A percentile compares a stretch with the other conserved stretches of the same genome.
Evolutionary conservation across 768 basidiomycete species (phyloP).

Genomic region (Tulasnella sp.): DNA sequence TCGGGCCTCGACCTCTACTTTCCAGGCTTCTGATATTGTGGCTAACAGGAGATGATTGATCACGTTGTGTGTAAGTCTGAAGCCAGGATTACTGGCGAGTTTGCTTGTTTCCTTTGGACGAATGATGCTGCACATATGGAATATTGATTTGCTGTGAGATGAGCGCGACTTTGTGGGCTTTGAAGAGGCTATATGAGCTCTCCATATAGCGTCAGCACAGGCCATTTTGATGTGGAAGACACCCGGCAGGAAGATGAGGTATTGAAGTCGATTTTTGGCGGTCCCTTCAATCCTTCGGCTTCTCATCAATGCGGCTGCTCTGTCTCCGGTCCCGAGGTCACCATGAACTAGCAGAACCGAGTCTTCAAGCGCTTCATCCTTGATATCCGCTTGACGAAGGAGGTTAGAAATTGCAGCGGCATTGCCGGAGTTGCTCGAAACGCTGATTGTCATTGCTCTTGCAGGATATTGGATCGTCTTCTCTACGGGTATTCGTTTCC

Average conservation of each 20-base stretch:
- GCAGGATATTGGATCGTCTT: not conserved
- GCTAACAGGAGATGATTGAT: no score
- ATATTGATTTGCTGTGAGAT: no score
- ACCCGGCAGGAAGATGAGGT: slow-evolving; percentile 26
- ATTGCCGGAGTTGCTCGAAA: not conserved
- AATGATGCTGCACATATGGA: no score
- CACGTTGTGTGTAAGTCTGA: no score
- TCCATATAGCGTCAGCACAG: slow-evolving; percentile 20
- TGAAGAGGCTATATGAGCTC: no score
- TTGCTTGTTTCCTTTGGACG: no score
- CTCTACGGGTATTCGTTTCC: not conserved
- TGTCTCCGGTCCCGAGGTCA: not conserved
- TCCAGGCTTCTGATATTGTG: no score
- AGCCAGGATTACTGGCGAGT: no score
- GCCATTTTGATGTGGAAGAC: slow-evolving; percentile 31
- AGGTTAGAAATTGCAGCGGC: not conserved
- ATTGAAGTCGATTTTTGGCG: slow-evolving; percentile 21
- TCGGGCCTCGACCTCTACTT: no score
- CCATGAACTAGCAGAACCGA: not conserved
- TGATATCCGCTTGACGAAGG: not conserved
- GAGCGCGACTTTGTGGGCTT: no score
- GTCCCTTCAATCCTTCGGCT: not conserved
- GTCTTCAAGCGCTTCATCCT: not conserved
- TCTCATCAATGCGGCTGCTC: not conserved
- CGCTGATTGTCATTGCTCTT: not conserved